These are phyloP conservation scores for Stephania cephalantha DNA, from an alignment of 164 flowering plant genomes.

Conservation along the genomic window DNA sequence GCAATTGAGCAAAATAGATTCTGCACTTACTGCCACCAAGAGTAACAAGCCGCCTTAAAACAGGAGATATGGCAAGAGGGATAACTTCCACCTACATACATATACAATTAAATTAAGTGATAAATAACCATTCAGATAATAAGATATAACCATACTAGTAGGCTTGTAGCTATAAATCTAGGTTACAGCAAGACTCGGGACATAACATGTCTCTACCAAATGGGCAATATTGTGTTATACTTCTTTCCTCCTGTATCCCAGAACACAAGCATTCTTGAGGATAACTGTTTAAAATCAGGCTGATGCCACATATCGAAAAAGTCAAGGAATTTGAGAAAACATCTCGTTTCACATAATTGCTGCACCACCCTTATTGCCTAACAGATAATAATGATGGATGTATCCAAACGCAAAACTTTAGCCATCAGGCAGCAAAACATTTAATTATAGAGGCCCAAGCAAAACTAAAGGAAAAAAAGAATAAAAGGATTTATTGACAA, in stretches of 20 bases:
- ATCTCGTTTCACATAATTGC: not conserved
- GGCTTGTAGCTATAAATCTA: not conserved
- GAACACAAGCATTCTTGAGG: not conserved
- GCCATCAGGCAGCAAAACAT: not conserved
- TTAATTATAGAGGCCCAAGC: not conserved
- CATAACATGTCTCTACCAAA: not conserved
- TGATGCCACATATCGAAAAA: not conserved
- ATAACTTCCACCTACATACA: constrained; percentile 25
- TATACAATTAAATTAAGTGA: not conserved
- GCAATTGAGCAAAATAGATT: not conserved
- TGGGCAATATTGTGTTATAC: not conserved
- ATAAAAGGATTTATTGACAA: not conserved
- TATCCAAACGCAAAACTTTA: not conserved
- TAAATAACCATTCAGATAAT: not conserved
- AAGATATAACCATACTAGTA: not conserved
- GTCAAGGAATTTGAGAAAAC: not conserved
- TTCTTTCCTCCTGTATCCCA: not conserved
- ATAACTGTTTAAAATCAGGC: not conserved
- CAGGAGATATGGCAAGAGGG: constrained; percentile 23
- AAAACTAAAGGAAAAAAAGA: not conserved
- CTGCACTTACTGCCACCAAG: constrained; percentile 26
- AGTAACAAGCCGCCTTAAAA: constrained; percentile 21
- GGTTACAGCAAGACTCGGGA: not conserved
- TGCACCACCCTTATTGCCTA: not conserved
- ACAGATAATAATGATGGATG: not conserved